Conservation (phyloP, 306 rosid genomes). For the Rubus idaeus region DNA sequence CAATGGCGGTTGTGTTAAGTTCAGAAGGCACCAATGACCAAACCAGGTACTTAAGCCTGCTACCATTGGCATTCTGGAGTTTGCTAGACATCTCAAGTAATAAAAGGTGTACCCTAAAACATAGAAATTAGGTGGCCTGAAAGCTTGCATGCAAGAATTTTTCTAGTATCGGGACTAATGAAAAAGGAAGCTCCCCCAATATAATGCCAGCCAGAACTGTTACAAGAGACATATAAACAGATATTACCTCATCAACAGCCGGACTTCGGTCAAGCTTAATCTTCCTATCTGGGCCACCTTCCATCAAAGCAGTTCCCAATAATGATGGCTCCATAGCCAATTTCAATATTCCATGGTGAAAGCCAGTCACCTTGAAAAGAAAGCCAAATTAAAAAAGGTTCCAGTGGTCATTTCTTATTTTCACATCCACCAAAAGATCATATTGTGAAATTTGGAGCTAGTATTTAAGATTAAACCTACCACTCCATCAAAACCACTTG, state of each 20-base stretch:
- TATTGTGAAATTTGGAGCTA: conserved; percentile 11
- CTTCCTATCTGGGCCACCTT: conserved; percentile 90
- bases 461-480: conserved; percentile 36
- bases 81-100: background rate
- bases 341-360: conserved; percentile 92
- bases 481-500: conserved; percentile 92
- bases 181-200: background rate
- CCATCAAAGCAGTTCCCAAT: conserved; percentile 87
- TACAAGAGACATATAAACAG: conserved; percentile 1
- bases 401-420: conserved; percentile 12
- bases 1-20: background rate
- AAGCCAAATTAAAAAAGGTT: conserved; percentile 20
- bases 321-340: conserved; percentile 97
- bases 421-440: conserved; percentile 1
- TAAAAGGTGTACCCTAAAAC: background rate
- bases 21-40: conserved; percentile 5
- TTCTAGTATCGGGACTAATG: background rate
- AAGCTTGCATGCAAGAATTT: background rate
- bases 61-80: conserved; percentile 6
- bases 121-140: background rate
- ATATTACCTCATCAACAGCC: conserved; percentile 83
- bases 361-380: conserved; percentile 69
- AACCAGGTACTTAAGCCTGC: background rate
- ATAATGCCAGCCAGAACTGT: background rate
- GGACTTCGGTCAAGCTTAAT: conserved; percentile 86